Percentiles rank a stretch among this genome's conserved stretches.
phyloP scores from a whole-genome alignment of 352 stramenopile genomes.

The Phytophthora quininea region DNA sequence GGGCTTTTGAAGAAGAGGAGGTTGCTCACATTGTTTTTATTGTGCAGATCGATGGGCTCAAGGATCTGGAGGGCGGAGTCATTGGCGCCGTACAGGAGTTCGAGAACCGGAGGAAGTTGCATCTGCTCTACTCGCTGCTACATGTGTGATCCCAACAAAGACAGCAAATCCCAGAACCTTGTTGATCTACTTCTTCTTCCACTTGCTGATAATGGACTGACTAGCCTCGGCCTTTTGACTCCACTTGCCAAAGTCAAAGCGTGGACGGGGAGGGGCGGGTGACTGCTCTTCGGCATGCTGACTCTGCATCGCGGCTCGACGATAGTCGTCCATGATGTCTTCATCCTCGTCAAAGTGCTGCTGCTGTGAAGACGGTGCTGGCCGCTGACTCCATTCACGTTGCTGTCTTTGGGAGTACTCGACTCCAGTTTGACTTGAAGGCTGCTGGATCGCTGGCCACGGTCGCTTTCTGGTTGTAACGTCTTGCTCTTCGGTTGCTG shows the following conservation, averaged over 20 bases:
- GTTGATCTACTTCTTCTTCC: slow-evolving; percentile 32
- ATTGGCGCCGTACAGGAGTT: slow-evolving; percentile 63
- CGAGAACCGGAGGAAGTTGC: slow-evolving; percentile 61
- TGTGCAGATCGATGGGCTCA: slow-evolving; percentile 58
- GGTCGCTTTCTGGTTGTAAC: slow-evolving; percentile 22
- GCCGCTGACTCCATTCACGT: slow-evolving; percentile 18
- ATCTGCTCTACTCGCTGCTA: slow-evolving; percentile 69
- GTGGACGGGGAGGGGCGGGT: slow-evolving; percentile 3
- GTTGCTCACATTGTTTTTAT: slow-evolving; percentile 1
- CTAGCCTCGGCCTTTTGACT: slow-evolving; percentile 38
- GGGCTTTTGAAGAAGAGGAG: background rate
- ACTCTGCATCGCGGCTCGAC: slow-evolving; percentile 11
- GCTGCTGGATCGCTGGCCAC: too few relatives aligned
- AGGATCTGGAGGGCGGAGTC: slow-evolving; percentile 53
- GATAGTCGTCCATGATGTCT: slow-evolving; percentile 36
- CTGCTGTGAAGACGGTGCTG: slow-evolving; percentile 9
- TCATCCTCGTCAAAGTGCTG: slow-evolving; percentile 22
- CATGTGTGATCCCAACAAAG: too few relatives aligned
- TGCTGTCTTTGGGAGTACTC: slow-evolving; percentile 8
- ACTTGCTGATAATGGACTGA: slow-evolving; percentile 46
- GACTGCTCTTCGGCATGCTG: slow-evolving; percentile 19
- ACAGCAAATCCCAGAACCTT: background rate
- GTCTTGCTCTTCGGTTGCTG: slow-evolving; percentile 10
- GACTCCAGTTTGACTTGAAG: background rate
- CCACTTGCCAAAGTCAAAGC: slow-evolving; percentile 44